phyloP scores from a whole-genome alignment of 1,284 basidiomycete genomes.

The Takashimella koratensis region DNA sequence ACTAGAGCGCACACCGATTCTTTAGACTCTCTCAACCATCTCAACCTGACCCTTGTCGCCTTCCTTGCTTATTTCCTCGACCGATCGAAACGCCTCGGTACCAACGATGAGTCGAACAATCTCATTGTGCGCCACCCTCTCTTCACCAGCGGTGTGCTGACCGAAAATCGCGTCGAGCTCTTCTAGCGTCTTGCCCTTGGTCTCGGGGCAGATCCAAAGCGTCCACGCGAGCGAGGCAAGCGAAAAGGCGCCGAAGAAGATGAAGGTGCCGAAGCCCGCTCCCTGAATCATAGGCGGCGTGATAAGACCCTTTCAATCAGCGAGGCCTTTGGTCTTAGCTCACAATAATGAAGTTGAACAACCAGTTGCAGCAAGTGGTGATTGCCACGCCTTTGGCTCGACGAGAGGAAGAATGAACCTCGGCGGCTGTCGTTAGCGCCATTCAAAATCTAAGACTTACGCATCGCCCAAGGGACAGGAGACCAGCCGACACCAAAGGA shows the following conservation, averaged over 20 bases:
- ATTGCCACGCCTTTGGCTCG: constrained; percentile 9
- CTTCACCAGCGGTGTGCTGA: not conserved
- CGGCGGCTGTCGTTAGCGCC: constrained; percentile 7
- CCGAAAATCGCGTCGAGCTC: constrained; percentile 25
- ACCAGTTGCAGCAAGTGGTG: constrained; percentile 13
- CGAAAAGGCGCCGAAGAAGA: constrained; percentile 24
- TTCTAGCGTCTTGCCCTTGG: constrained; percentile 16
- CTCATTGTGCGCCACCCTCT: not conserved
- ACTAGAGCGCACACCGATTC: too few relatives aligned
- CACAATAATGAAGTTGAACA: constrained; percentile 10
- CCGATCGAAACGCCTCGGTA: not conserved
- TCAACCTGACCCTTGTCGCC: not conserved
- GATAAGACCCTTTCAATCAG: constrained; percentile 5
- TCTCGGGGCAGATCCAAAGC: constrained; percentile 13
- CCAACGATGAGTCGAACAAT: not conserved
- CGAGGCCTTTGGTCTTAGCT: not conserved
- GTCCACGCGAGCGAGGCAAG: constrained; percentile 12
- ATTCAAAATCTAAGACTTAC: too few relatives aligned
- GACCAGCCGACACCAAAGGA: constrained; percentile 2
- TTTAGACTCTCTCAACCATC: not conserved
- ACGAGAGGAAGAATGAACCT: constrained; percentile 8
- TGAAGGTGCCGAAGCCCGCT: constrained; percentile 19
- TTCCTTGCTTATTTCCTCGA: not conserved
- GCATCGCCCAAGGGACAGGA: constrained; percentile 13
- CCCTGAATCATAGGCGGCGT: constrained; percentile 21